These are phyloP conservation scores for Monilinia polystroma DNA, from an alignment of 2,329 filamentous ascomycete genomes.

Conservation along the genomic window DNA sequence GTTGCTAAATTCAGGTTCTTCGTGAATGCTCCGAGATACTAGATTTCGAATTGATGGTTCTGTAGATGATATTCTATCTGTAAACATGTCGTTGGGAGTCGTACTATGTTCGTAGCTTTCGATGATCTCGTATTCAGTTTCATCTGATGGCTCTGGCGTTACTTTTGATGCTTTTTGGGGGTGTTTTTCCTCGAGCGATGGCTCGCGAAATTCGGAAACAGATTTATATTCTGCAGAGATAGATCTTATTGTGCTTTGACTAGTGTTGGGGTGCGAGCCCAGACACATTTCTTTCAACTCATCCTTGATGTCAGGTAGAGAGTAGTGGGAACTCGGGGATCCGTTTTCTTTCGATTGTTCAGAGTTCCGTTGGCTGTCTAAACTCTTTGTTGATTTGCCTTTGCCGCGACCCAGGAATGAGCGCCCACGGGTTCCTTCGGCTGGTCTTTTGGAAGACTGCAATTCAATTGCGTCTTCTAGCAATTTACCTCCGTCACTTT, in stretches of 20 bases:
- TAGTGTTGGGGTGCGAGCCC: background rate
- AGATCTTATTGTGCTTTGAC: background rate
- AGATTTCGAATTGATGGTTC: constrained; percentile 29
- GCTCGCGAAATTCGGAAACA: background rate
- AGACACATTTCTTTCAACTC: too few species aligned
- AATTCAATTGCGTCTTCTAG: background rate
- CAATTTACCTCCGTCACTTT: background rate
- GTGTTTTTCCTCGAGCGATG: background rate
- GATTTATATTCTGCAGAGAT: background rate
- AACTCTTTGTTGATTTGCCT: background rate
- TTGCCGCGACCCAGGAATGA: background rate
- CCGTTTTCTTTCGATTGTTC: background rate
- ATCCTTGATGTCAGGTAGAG: background rate
- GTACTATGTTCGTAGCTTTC: background rate
- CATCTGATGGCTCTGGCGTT: background rate
- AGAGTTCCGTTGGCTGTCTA: background rate
- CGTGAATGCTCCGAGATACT: constrained; percentile 24
- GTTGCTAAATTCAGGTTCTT: background rate
- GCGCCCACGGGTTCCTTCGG: background rate
- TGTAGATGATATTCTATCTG: constrained; percentile 26
- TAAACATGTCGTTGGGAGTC: constrained; percentile 24
- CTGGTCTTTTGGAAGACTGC: background rate
- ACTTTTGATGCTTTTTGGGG: background rate
- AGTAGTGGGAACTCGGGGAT: background rate
- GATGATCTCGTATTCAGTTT: background rate